phyloP scores from a whole-genome alignment of 164 flowering plant species.

The Warburgia ugandensis region DNA sequence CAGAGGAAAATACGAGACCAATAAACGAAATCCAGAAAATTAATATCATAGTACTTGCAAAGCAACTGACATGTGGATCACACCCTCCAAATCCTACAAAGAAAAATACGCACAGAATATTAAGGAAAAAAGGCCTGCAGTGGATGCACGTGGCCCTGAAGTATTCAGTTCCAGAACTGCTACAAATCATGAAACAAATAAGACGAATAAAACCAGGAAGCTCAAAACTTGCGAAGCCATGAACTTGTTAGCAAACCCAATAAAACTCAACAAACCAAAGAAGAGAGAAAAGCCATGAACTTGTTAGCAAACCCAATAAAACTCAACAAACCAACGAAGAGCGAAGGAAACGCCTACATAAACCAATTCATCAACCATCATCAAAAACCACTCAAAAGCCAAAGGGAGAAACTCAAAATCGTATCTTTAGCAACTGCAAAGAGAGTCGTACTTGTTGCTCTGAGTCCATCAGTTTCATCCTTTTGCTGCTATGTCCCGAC shows the following conservation, averaged over 20 bases:
- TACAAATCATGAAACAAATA: too few species aligned
- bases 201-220: neutral
- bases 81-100: too few species aligned
- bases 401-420: neutral
- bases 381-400: too few species aligned
- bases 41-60: too few species aligned
- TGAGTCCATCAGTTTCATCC: constrained; percentile 5
- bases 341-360: neutral
- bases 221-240: neutral
- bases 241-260: too few species aligned
- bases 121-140: too few species aligned
- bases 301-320: neutral
- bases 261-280: neutral
- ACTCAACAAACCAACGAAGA: neutral
- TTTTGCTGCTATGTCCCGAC: neutral
- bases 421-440: neutral
- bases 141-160: too few species aligned
- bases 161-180: too few species aligned
- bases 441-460: constrained; percentile 14
- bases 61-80: too few species aligned
- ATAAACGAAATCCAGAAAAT: too few species aligned
- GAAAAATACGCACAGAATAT: too few species aligned
- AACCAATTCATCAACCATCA: neutral
- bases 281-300: neutral
- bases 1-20: too few species aligned